phyloP scores from a whole-genome alignment of 1,284 basidiomycete species.

The Hypsizygus ulmarius region DNA sequence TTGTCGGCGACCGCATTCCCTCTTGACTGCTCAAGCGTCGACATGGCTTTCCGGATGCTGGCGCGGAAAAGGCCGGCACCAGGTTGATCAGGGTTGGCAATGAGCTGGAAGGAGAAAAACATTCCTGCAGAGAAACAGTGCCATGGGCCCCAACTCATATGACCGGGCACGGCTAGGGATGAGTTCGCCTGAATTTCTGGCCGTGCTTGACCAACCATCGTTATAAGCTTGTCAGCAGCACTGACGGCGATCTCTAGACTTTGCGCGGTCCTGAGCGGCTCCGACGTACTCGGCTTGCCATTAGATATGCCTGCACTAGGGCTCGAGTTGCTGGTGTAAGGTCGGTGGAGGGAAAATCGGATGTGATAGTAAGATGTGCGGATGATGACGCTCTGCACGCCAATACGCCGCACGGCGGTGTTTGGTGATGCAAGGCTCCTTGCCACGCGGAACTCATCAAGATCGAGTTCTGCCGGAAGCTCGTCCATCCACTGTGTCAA shows the following conservation, averaged over 20 bases:
- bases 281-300: slow-evolving; percentile 23
- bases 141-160: slow-evolving; percentile 79
- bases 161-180: slow-evolving; percentile 68
- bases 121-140: slow-evolving; percentile 81
- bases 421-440: slow-evolving; percentile 62
- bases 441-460: slow-evolving; percentile 71
- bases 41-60: slow-evolving; percentile 66
- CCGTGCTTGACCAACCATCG: slow-evolving; percentile 64
- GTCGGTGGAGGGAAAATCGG: slow-evolving; percentile 77
- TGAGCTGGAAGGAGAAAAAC: slow-evolving; percentile 83
- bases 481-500: slow-evolving; percentile 70
- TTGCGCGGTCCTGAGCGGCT: slow-evolving; percentile 47
- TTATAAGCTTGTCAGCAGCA: slow-evolving; percentile 72
- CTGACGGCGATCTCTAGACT: slow-evolving; percentile 70
- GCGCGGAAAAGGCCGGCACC: slow-evolving; percentile 69
- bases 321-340: slow-evolving; percentile 54
- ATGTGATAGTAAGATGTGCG: slow-evolving; percentile 75
- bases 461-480: slow-evolving; percentile 65
- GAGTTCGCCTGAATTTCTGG: slow-evolving; percentile 70
- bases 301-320: slow-evolving; percentile 29
- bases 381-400: slow-evolving; percentile 75
- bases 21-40: slow-evolving; percentile 59
- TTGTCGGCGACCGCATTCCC: slow-evolving; percentile 69
- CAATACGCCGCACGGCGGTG: slow-evolving; percentile 54
- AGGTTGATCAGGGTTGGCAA: slow-evolving; percentile 72